Evolutionary conservation across 2,329 filamentous ascomycete species (phyloP).

Genomic region (Parastagonospora nodorum): DNA sequence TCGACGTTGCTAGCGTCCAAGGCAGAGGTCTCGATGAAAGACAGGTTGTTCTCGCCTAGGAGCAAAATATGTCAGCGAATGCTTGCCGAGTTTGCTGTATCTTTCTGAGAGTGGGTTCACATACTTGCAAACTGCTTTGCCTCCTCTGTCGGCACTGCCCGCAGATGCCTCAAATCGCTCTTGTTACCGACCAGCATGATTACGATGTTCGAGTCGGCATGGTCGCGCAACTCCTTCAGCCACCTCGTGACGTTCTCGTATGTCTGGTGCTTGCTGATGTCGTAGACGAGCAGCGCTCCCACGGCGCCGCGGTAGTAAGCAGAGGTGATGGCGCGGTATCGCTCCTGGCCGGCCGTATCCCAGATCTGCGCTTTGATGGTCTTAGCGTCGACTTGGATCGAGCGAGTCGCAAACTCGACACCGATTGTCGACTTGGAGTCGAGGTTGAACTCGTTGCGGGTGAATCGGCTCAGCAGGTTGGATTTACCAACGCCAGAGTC

Average conservation of each 20-base stretch:
- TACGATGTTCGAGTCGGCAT: slow-evolving; percentile 98
- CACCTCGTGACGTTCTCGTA: slow-evolving; percentile 99
- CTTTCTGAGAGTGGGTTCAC: slow-evolving; percentile 34
- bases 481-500: slow-evolving; percentile 99
- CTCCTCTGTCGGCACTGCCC: slow-evolving; percentile 96
- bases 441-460: slow-evolving; percentile 99
- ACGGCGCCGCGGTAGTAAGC: slow-evolving; percentile 99
- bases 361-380: slow-evolving; percentile 99
- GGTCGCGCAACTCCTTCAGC: slow-evolving; percentile 97
- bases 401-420: slow-evolving; percentile 97
- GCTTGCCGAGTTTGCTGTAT: neutral
- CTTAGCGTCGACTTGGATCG: slow-evolving; percentile 98
- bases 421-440: slow-evolving; percentile 99
- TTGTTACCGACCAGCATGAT: slow-evolving; percentile 99
- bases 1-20: slow-evolving; percentile 99
- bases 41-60: slow-evolving; percentile 92
- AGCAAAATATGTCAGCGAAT: slow-evolving; percentile 12
- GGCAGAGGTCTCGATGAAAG: slow-evolving; percentile 98
- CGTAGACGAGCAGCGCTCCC: slow-evolving; percentile 95
- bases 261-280: slow-evolving; percentile 99
- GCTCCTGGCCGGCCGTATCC: slow-evolving; percentile 98
- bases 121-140: slow-evolving; percentile 96
- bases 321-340: slow-evolving; percentile 98
- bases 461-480: slow-evolving; percentile 99
- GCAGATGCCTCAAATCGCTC: slow-evolving; percentile 98